Evolutionary conservation across 257 asterid species (phyloP).

Genomic region (Nicotiana benthamiana): DNA sequence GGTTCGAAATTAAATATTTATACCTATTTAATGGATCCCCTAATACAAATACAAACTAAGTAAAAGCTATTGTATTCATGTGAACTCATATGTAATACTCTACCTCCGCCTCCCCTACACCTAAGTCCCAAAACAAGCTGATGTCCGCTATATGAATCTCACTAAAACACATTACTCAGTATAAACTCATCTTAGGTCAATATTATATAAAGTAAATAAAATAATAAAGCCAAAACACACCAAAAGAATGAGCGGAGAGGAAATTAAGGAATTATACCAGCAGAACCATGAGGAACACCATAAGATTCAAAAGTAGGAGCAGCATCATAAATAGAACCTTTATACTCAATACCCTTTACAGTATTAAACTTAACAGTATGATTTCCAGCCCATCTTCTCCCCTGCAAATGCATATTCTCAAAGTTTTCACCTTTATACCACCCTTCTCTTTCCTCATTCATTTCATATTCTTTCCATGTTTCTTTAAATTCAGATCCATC

Average conservation of each 20-base stretch:
- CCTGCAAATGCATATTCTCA: constrained; percentile 86
- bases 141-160: no score
- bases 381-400: constrained; percentile 92
- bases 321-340: constrained; percentile 87
- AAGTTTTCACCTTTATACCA: constrained; percentile 83
- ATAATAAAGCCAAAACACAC: no score
- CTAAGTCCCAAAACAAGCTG: no score
- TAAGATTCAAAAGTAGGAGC: constrained; percentile 80
- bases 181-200: background rate
- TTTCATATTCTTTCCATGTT: constrained; percentile 80
- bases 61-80: no score
- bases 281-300: constrained; percentile 88
- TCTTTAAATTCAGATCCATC: constrained; percentile 68
- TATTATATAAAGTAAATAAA: no score
- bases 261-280: constrained; percentile 35
- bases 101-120: no score
- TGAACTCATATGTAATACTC: no score
- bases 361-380: constrained; percentile 48
- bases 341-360: constrained; percentile 52
- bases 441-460: constrained; percentile 73
- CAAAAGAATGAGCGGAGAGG: background rate
- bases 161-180: background rate
- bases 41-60: no score
- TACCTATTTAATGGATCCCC: no score
- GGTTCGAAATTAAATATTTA: no score